A percentile compares a stretch with the other conserved stretches of the same genome.
phyloP scores from a whole-genome alignment of 108 stramenopile species.

The Phaeodactylum tricornutum region DNA sequence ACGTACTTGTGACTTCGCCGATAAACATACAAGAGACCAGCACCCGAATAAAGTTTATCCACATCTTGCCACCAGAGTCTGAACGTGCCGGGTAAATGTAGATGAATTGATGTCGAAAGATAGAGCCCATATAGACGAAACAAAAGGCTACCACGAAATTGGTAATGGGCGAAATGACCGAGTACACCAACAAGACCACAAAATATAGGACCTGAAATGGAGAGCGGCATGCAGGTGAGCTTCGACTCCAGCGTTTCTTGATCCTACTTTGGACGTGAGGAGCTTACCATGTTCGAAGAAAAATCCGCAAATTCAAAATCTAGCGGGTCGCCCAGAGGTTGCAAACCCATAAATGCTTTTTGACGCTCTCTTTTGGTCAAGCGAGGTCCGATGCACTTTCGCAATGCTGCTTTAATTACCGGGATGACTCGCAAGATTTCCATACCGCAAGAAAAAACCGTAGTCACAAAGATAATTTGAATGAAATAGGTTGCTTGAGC shows the following conservation, averaged over 20 bases:
- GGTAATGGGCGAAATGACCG: constrained; percentile 48
- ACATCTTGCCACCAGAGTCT: constrained; percentile 58
- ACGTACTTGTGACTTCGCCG: constrained; percentile 24
- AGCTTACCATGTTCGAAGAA: not conserved
- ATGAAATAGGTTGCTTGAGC: constrained; percentile 26
- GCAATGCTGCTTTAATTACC: constrained; percentile 22
- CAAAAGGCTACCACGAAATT: constrained; percentile 34
- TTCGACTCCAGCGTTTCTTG: no score
- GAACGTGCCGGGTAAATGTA: constrained; percentile 52
- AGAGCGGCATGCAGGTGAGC: no score
- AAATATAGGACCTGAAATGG: constrained; percentile 37
- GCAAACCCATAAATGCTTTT: constrained; percentile 32
- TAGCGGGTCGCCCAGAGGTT: constrained; percentile 35
- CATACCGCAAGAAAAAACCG: constrained; percentile 25
- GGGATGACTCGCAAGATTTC: constrained; percentile 43
- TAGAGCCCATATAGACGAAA: constrained; percentile 36
- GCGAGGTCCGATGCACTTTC: constrained; percentile 37
- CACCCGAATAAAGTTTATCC: constrained; percentile 22
- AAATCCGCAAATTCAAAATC: constrained; percentile 35
- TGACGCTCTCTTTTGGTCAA: constrained; percentile 52
- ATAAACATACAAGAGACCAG: constrained; percentile 31
- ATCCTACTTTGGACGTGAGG: no score
- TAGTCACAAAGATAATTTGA: constrained; percentile 45
- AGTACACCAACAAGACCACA: constrained; percentile 54
- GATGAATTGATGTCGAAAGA: constrained; percentile 53